Conservation (phyloP, 768 basidiomycete species). For the Lanmaoa rubissima region DNA sequence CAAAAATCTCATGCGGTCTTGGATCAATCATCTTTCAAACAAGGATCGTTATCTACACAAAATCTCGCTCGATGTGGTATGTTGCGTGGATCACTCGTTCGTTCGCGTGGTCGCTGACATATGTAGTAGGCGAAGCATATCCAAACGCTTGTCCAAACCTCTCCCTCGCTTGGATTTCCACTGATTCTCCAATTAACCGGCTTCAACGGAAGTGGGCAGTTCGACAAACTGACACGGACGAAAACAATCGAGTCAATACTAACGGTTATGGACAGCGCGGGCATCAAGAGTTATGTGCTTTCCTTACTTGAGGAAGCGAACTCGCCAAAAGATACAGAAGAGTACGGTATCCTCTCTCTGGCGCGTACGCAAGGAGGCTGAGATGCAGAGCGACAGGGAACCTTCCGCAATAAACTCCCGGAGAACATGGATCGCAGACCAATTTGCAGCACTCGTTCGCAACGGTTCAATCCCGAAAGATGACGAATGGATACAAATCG, state of each 20-base stretch:
- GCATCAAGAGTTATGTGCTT: slow-evolving; percentile 73
- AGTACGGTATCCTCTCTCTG: slow-evolving; percentile 35
- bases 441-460: slow-evolving; percentile 72
- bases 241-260: slow-evolving; percentile 89
- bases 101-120: not conserved
- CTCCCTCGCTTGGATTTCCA: slow-evolving; percentile 80
- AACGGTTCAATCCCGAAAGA: slow-evolving; percentile 78
- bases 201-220: slow-evolving; percentile 78
- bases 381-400: slow-evolving; percentile 34
- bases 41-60: slow-evolving; percentile 88
- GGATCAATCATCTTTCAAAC: slow-evolving; percentile 94
- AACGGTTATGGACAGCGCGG: slow-evolving; percentile 65
- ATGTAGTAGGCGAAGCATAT: slow-evolving; percentile 66
- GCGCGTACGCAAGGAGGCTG: slow-evolving; percentile 6
- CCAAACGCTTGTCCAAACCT: slow-evolving; percentile 67
- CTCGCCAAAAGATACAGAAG: slow-evolving; percentile 35
- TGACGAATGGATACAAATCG: slow-evolving; percentile 70
- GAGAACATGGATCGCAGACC: slow-evolving; percentile 83
- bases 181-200: slow-evolving; percentile 84
- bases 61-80: slow-evolving; percentile 78
- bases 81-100: slow-evolving; percentile 20
- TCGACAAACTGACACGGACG: slow-evolving; percentile 89
- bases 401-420: slow-evolving; percentile 52
- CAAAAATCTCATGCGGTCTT: slow-evolving; percentile 92
- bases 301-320: slow-evolving; percentile 67